These are phyloP conservation scores for Aspergillus fischeri DNA, from an alignment of 2,329 filamentous ascomycete species.

Conservation along the genomic window DNA sequence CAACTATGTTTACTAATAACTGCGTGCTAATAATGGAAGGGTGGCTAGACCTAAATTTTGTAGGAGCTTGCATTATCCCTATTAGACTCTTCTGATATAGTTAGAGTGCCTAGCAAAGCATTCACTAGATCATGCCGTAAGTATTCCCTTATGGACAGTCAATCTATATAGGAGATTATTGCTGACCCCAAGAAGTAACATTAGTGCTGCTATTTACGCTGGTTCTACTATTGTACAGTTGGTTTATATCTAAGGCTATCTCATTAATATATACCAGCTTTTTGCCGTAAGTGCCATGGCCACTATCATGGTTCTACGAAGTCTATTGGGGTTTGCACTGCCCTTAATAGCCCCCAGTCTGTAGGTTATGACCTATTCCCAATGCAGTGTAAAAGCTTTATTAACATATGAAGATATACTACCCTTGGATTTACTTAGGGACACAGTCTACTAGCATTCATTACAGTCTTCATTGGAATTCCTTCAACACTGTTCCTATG, in stretches of 20 bases:
- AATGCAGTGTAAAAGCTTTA: background rate
- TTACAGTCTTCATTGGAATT: slow-evolving; percentile 33
- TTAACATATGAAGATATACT: background rate
- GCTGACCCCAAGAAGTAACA: slow-evolving; percentile 29
- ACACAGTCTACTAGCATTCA: slow-evolving; percentile 32
- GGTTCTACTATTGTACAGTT: slow-evolving; percentile 41
- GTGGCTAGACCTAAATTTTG: slow-evolving; percentile 51
- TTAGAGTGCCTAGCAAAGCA: slow-evolving; percentile 48
- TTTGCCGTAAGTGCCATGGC: slow-evolving; percentile 36
- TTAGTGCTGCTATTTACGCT: slow-evolving; percentile 48
- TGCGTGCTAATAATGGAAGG: slow-evolving; percentile 42
- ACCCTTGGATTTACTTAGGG: slow-evolving; percentile 30
- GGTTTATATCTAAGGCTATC: slow-evolving; percentile 41
- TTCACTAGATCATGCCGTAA: slow-evolving; percentile 51
- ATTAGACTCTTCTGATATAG: slow-evolving; percentile 55
- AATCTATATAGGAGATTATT: background rate
- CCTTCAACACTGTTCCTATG: slow-evolving; percentile 46
- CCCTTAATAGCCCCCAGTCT: slow-evolving; percentile 5
- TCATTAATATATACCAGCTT: slow-evolving; percentile 35
- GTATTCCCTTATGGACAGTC: background rate
- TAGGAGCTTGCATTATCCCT: slow-evolving; percentile 49
- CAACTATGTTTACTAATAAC: slow-evolving; percentile 45
- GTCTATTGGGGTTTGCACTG: slow-evolving; percentile 1
- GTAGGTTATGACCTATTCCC: background rate
- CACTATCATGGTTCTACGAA: slow-evolving; percentile 26